phyloP scores from a whole-genome alignment of 768 basidiomycete species.

The Hemileccinum impolitum region DNA sequence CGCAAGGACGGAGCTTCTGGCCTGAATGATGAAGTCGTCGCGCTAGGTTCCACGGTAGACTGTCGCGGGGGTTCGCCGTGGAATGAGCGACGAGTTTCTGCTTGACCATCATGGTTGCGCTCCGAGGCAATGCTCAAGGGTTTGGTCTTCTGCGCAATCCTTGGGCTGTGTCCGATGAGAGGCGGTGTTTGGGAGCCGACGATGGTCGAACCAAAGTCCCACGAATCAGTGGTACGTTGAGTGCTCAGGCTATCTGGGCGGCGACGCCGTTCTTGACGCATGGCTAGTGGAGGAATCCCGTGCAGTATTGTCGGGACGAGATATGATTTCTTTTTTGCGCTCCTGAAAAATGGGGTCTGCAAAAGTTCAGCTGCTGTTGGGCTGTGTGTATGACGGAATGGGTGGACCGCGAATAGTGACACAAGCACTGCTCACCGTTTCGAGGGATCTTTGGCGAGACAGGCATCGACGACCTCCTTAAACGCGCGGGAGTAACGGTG shows the following conservation, averaged over 20 bases:
- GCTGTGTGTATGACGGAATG: conserved; percentile 35
- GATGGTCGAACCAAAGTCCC: conserved; percentile 65
- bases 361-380: conserved; percentile 79
- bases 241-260: conserved; percentile 35
- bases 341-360: conserved; percentile 73
- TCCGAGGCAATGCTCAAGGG: conserved; percentile 5
- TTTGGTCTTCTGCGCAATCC: conserved; percentile 1
- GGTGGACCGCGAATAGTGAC: neutral
- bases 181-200: conserved; percentile 34
- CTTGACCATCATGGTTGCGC: conserved; percentile 3
- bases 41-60: neutral
- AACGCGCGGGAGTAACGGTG: conserved; percentile 78
- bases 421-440: conserved; percentile 47
- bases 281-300: conserved; percentile 68
- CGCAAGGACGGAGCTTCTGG: neutral
- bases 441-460: conserved; percentile 81
- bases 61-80: conserved; percentile 6
- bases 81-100: neutral
- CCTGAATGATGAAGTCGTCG: neutral
- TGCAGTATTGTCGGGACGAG: conserved; percentile 74
- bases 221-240: conserved; percentile 65
- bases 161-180: conserved; percentile 4
- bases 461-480: conserved; percentile 79
- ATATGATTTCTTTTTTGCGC: conserved; percentile 73
- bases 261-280: conserved; percentile 66